These are phyloP conservation scores for Saccharomyces pastorianus DNA, from an alignment of 1,139 yeast genomes.

Conservation along the genomic window DNA sequence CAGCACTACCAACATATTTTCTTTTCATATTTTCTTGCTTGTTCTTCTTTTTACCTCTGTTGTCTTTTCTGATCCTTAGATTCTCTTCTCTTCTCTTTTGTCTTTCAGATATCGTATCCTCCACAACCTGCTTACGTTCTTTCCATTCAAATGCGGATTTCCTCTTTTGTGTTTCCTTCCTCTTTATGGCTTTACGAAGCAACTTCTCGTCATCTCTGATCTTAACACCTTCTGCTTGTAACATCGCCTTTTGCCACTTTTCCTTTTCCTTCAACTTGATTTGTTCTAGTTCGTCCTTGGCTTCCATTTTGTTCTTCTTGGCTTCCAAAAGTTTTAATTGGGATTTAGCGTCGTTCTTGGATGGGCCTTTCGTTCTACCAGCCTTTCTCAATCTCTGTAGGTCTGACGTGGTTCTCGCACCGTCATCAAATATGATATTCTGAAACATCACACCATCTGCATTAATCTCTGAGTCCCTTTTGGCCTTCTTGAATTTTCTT, in stretches of 20 bases:
- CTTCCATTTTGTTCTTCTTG: conserved; percentile 56
- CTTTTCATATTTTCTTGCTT: conserved; percentile 58
- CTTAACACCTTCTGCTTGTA: conserved; percentile 83
- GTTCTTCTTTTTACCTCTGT: conserved; percentile 65
- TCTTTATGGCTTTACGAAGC: conserved; percentile 74
- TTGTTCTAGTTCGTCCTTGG: conserved; percentile 58
- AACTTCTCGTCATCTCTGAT: conserved; percentile 84
- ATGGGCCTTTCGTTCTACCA: conserved; percentile 61
- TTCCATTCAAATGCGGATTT: conserved; percentile 81
- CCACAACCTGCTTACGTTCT: conserved; percentile 73
- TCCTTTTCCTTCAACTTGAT: conserved; percentile 57
- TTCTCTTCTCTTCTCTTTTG: conserved; percentile 86
- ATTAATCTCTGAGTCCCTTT: conserved; percentile 35
- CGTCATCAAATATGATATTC: conserved; percentile 76
- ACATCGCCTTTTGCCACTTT: conserved; percentile 76
- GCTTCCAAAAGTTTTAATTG: conserved; percentile 70
- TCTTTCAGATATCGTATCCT: conserved; percentile 63
- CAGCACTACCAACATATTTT: conserved; percentile 47
- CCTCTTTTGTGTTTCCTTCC: conserved; percentile 71
- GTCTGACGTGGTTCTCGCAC: conserved; percentile 74
- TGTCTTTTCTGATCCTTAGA: conserved; percentile 68
- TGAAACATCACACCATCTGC: conserved; percentile 55
- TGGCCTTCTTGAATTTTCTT: conserved; percentile 31
- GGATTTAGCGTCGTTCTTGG: conserved; percentile 75
- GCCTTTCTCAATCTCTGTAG: conserved; percentile 54